phyloP scores from a whole-genome alignment of 176 grass and related monocot genomes.

The Raddia distichophylla region DNA sequence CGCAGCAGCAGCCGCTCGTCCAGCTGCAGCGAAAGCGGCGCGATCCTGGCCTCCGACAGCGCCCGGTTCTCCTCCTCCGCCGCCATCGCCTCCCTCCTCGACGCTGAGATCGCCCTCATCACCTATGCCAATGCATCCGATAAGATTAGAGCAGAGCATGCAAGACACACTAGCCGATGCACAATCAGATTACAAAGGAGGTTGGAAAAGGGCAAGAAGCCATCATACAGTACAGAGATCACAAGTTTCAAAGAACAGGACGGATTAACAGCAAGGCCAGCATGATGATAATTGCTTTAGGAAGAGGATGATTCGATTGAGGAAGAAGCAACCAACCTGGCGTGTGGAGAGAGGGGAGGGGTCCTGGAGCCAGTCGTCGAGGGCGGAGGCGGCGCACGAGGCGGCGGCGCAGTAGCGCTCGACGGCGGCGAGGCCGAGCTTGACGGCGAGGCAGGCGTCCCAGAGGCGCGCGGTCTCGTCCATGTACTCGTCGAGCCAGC shows the following conservation, averaged over 20 bases:
- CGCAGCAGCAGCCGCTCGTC: constrained; percentile 59
- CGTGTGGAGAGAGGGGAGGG: constrained; percentile 60
- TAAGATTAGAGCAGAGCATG: neutral
- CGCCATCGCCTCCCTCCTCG: constrained; percentile 65
- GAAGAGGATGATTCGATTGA: neutral
- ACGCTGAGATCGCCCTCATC: constrained; percentile 61
- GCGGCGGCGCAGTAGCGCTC: constrained; percentile 73
- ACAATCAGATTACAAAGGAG: constrained; percentile 12
- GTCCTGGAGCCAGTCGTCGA: constrained; percentile 71
- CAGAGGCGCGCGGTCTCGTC: constrained; percentile 91
- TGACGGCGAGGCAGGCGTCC: constrained; percentile 88
- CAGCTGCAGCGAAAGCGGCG: constrained; percentile 67
- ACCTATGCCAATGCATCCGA: constrained; percentile 46
- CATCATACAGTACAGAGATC: neutral
- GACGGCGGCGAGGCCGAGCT: constrained; percentile 71
- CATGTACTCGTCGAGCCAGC: constrained; percentile 99
- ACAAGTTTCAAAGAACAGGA: neutral
- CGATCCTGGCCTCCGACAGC: constrained; percentile 61
- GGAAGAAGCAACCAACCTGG: constrained; percentile 51
- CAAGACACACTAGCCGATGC: neutral
- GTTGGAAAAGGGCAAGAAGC: constrained; percentile 1
- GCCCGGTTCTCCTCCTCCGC: constrained; percentile 83
- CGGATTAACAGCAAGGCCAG: neutral
- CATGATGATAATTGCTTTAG: constrained; percentile 22
- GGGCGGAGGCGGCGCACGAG: constrained; percentile 50